Evolutionary conservation across 2,329 filamentous ascomycete species (phyloP), one percentile per base, ranked within the genome.

Genomic region (Phaeophleospora eucalypticola): DNA sequence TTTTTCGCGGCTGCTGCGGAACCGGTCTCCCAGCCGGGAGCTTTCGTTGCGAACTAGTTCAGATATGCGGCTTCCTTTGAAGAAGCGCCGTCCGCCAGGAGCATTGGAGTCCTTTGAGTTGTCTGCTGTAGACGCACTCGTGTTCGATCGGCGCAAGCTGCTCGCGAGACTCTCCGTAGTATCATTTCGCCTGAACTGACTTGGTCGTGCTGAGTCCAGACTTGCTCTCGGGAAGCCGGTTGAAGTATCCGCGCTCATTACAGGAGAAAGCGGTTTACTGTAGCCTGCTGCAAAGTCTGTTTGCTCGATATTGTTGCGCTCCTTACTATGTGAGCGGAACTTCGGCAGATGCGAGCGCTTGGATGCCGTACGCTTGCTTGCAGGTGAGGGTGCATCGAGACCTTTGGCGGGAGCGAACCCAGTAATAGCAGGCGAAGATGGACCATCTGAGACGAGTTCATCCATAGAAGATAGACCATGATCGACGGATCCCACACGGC

Each of bases 41-140:
- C 83, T 75, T 58, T 84, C 82, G 51, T 74, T 76, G n/a, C 79
- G 77, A 2, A 94, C 79, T 21, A 88, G 77, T 21, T 81, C 86
- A 51, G 88, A 86, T 52, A 91, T 82, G 45, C 86, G 77, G 41
- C 82, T 80, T 2, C 83, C 84, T 68, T 89, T 91, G 68, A 95
- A 85, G 39, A 95, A 83, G 9, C 57, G 49, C 4, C 84, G 82
- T 35, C 83, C 80, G 7, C 89, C 74, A 29, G 79, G 81, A 8
- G 79, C 80, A 33, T 63, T 59, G 4, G 67, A 63, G 33, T 74
- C 70, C 50, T 67, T 70, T 2, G 54, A 45, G 4, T 38, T 44
- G 12, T 41, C 45, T 10, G 32, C 37, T 4, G 42, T 46, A 2
- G 49, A 52, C 4, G 37, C 46, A 24, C 40, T 34, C 3, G 58